phyloP scores from a whole-genome alignment of 495 filamentous ascomycete genomes.

The Podospora anserina region DNA sequence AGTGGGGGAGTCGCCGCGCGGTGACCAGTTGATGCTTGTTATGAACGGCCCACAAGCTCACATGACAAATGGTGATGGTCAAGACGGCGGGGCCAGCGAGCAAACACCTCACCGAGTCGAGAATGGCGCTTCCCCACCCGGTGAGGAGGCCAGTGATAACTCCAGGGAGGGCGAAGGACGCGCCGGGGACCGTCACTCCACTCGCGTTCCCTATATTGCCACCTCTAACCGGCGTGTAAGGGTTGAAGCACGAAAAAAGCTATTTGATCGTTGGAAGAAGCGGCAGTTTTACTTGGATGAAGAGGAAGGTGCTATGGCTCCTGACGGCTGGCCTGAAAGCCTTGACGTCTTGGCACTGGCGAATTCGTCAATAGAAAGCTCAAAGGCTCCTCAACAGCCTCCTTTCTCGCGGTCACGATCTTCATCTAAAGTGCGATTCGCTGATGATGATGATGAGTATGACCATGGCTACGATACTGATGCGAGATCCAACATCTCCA shows the following conservation, averaged over 20 bases:
- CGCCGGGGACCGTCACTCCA: background rate
- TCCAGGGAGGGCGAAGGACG: constrained; percentile 8
- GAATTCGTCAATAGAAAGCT: constrained; percentile 37
- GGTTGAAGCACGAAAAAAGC: constrained; percentile 44
- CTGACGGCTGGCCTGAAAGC: constrained; percentile 64
- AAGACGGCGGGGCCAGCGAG: background rate
- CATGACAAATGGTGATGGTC: constrained; percentile 16
- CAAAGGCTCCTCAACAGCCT: constrained; percentile 42
- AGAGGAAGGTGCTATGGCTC: constrained; percentile 65
- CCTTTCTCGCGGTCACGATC: constrained; percentile 70
- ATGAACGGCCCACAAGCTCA: constrained; percentile 19
- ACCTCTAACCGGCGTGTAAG: constrained; percentile 14
- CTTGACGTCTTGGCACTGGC: constrained; percentile 51
- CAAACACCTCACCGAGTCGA: constrained; percentile 10
- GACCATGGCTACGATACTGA: constrained; percentile 36
- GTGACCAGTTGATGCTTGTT: constrained; percentile 32
- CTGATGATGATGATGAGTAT: constrained; percentile 69
- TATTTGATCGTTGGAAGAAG: constrained; percentile 69
- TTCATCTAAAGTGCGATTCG: constrained; percentile 80
- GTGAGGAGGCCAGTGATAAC: constrained; percentile 8
- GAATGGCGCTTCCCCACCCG: constrained; percentile 1
- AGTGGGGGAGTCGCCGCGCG: constrained; percentile 29
- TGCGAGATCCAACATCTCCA: constrained; percentile 71
- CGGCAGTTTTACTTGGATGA: constrained; percentile 77
- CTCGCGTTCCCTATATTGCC: constrained; percentile 4